Evolutionary conservation across 352 stramenopile species (phyloP), one percentile per base, ranked within the genome.

Genomic region (Phytopythium vexans): DNA sequence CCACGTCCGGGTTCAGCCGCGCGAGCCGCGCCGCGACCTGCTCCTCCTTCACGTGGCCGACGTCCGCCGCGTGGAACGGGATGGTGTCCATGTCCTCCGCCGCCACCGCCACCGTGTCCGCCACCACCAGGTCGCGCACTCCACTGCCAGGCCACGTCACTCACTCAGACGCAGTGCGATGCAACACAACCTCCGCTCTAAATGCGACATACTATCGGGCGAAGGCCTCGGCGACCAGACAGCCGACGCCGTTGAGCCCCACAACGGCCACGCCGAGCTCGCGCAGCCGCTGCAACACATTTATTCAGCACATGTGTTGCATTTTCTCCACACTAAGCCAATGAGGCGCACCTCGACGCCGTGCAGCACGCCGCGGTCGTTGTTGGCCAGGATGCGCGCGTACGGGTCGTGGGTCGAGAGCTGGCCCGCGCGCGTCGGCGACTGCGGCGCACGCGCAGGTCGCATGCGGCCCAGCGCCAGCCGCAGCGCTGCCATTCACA

Each of bases 371-470:
- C 70, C 74, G 6, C 68, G 60, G 27, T 76, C 68, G 56, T 82
- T 85, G 56, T 80, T 85, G 38, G 74, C 65, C 10, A 65, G 35
- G 41, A 82, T 77, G 41, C 63, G 70, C 33, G 61, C 65, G 57
- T 66, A 68, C 11, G 66, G 66, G 37, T 79, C 38, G 43, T 52
- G 34, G n/a, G n/a, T 60, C 15, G 8, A 0, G 7, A 35, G 42
- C 8, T 61, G 47, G 32, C 38, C 39, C 8, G 69, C 48, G 31
- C 51, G 33, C 3, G 45, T 56, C 36, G 40, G 7, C 7, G 33
- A 16, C 7, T 52, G 53, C 14, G 35, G 43, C 10, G 58, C 52
- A 2, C 60, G 66, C 40, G 15, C 40, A 1, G 64, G 48, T 6
- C 35, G 35, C 8, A 62, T 56, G 12, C 56, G 50, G 3, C 59